Conservation (phyloP, 2,329 filamentous ascomycete genomes). For the Pestalotiopsis sp. region DNA sequence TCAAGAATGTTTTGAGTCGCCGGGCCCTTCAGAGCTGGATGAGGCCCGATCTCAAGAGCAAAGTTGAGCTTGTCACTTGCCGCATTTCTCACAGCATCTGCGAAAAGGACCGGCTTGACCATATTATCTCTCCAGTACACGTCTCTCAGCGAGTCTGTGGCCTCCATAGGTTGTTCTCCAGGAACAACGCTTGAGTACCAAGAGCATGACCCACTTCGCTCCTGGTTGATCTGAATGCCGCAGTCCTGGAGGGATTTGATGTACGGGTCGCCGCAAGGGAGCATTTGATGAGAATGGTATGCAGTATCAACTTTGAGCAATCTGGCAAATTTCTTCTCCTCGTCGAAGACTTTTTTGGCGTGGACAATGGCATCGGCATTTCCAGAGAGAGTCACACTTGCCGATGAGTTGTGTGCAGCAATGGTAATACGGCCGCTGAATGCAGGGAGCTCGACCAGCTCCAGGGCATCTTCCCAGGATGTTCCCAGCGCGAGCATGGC, state of each 20-base stretch:
- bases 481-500: slow-evolving; percentile 43
- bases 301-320: slow-evolving; percentile 37
- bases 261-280: slow-evolving; percentile 10
- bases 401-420: slow-evolving; percentile 31
- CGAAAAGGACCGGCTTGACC: slow-evolving; percentile 26
- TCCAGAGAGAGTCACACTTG: slow-evolving; percentile 31
- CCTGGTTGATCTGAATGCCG: neutral
- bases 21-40: slow-evolving; percentile 44
- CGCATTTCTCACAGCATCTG: slow-evolving; percentile 16
- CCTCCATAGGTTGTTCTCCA: neutral
- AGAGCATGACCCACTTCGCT: neutral
- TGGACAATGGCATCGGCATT: slow-evolving; percentile 25
- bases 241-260: slow-evolving; percentile 5
- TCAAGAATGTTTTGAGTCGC: slow-evolving; percentile 25
- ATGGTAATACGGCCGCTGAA: slow-evolving; percentile 27
- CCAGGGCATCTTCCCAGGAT: slow-evolving; percentile 31
- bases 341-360: slow-evolving; percentile 16
- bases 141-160: neutral
- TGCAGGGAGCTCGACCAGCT: slow-evolving; percentile 8
- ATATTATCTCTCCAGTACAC: slow-evolving; percentile 26
- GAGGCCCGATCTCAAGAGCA: slow-evolving; percentile 37
- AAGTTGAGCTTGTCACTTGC: slow-evolving; percentile 11
- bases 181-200: slow-evolving; percentile 19
- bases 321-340: slow-evolving; percentile 23
- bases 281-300: slow-evolving; percentile 42